Conservation (phyloP, 805 yeast species). For the Candida anglica region DNA sequence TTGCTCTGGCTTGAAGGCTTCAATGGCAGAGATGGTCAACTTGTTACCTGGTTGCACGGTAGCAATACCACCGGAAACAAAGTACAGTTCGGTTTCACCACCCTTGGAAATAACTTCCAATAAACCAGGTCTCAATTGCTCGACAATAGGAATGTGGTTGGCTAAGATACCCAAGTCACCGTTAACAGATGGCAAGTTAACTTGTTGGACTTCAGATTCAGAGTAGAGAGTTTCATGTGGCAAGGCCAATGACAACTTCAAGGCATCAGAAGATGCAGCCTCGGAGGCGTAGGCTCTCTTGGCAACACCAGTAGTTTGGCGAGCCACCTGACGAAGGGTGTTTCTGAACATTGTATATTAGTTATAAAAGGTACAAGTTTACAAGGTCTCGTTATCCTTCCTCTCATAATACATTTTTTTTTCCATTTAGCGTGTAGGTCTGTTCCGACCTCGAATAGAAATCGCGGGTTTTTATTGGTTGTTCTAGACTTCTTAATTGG, state of each 20-base stretch:
- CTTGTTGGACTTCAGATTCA: constrained; percentile 61
- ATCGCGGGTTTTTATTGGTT: constrained; percentile 30
- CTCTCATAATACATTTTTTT: too few relatives aligned
- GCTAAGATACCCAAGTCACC: constrained; percentile 98
- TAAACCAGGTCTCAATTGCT: constrained; percentile 94
- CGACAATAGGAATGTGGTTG: constrained; percentile 95
- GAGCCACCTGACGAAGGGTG: constrained; percentile 56
- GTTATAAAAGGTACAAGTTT: constrained; percentile 1
- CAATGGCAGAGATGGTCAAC: constrained; percentile 87
- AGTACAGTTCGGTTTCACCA: constrained; percentile 71
- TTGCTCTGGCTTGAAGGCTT: constrained; percentile 88
- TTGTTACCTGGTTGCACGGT: constrained; percentile 93
- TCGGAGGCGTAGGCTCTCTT: constrained; percentile 92
- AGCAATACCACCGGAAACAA: constrained; percentile 95
- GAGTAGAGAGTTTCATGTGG: constrained; percentile 76
- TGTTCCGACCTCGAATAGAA: constrained; percentile 8
- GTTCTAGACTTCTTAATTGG: constrained; percentile 24
- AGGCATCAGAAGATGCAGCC: constrained; percentile 52
- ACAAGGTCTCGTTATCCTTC: not conserved
- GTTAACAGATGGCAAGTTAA: constrained; percentile 90
- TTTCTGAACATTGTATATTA: constrained; percentile 58
- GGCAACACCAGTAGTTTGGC: constrained; percentile 52
- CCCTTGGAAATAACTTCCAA: constrained; percentile 84
- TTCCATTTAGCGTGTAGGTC: too few relatives aligned
- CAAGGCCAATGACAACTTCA: constrained; percentile 84